Evolutionary conservation across 2,329 filamentous ascomycete genomes (phyloP), one percentile per base, ranked within the genome.

Genomic region (Aureobasidium mangrovei): DNA sequence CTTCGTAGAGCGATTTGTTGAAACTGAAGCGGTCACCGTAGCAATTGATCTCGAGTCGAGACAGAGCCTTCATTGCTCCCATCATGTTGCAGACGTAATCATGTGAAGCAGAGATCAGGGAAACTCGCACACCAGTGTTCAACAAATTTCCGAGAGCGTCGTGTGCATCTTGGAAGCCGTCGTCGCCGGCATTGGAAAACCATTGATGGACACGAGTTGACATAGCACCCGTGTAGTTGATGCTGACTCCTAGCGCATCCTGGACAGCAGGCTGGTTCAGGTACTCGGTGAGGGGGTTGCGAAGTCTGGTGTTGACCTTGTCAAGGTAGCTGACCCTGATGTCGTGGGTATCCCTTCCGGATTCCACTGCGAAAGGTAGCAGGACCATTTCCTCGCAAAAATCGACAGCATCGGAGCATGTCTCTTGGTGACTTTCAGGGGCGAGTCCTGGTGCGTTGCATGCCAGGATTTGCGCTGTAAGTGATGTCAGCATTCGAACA

Each of bases 261-360:
- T 56, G 55, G 35, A 48, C 35, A 12, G 39, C n/a, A 12, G 39
- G 31, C 29, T 45, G 33, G 12, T 53, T 44, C 32, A 56, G 38
- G 40, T 53, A 56, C 3, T 48, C 35, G 28, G 31, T 31, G 7
- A 35, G 10, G 32, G 32, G 32, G 32, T 35, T 10, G 10, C 10
- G 32, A 10, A 10, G 32, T 35, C 33, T 46, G 53, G 55, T 46
- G 43, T 12, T 35, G 32, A 7, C 7, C 6, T 35, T 7, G 32
- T 35, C 10, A 7, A 10, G 6, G 10, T 35, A 10, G 32, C 2
- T 38, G 44, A 49, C 77, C 4, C 82, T 74, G 55, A 86, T 78
- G 57, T 85, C 82, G 61, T 85, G 85, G 8, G 72, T 67, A 51
- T 80, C 80, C 31, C 79, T 75, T 4, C 74, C 76, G 47, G 69